Evolutionary conservation across 164 flowering plant species (phyloP), one percentile per base, ranked within the genome.

Genomic region (Stephania yunnanensis): DNA sequence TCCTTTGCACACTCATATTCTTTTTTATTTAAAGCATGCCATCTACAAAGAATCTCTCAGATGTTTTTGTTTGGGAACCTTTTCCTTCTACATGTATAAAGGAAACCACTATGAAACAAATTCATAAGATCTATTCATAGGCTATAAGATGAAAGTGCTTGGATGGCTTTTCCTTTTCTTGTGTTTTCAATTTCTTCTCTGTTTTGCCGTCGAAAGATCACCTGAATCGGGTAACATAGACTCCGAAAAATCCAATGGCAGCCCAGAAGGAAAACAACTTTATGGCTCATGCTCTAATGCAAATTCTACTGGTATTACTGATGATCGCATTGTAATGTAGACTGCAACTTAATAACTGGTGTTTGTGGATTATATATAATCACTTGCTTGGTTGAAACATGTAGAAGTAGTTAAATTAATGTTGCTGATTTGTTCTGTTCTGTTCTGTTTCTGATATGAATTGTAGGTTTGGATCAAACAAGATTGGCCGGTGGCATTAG

Each of bases 211-310:
- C 20, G 30, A 70, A 70, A 19, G 20, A 44, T 7, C 31, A 9
- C 69, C 42, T 15, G 30, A 8, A 10, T 22, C 19, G 69, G 30
- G 22, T 4, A 10, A 66, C 13, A 0, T 4, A 25, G 42, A 30
- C 2, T 66, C 30, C 13, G 19, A 66, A 22, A 31, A 6, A 25
- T 66, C 42, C 2, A 11, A 66, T 0, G 4, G 8, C 11, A 2
- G 10, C 42, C 69, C 10, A 66, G 44, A 25, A 66, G 31, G 36
- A 66, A 29, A 66, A 66, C 42, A 66, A 66, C 69, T 46, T 10
- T 53, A 70, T 46, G 72, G 72, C 46, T 13, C 17, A 70, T 15
- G 71, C 46, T 68, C 48, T 12, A 69, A 45, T 69, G 53, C 10
- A 48, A 48, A 48, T 48, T 48, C 53, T 48, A 48, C 53, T 12